Percentiles rank a stretch among this genome's conserved stretches.
Evolutionary conservation across 345 rosid species (phyloP).

Genomic region (Linum usitatissimum): DNA sequence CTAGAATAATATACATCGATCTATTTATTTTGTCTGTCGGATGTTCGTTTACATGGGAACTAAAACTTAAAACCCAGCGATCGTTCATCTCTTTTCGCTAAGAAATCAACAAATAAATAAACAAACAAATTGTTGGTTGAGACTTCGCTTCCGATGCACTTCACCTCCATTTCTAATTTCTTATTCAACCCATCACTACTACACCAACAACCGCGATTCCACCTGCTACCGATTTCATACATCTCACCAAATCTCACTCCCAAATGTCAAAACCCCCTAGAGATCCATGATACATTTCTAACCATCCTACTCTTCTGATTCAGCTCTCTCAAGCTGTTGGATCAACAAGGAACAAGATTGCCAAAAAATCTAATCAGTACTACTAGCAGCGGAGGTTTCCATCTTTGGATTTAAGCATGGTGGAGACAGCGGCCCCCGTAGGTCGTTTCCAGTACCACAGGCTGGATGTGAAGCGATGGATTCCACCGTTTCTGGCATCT

Average conservation of each 20-base stretch:
- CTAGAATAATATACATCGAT: too few species aligned
- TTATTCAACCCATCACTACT: slow-evolving; percentile 1
- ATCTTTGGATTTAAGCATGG: slow-evolving; percentile 23
- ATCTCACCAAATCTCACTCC: slow-evolving; percentile 15
- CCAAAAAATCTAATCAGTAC: not conserved
- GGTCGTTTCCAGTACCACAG: slow-evolving; percentile 42
- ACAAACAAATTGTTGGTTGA: not conserved
- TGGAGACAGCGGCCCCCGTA: slow-evolving; percentile 33
- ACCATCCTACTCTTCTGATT: not conserved
- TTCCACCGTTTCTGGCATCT: slow-evolving; percentile 46
- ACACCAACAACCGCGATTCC: slow-evolving; percentile 7
- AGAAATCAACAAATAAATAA: too few species aligned
- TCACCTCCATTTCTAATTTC: not conserved
- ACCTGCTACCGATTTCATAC: slow-evolving; percentile 24
- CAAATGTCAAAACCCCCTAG: not conserved
- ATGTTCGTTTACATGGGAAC: too few species aligned
- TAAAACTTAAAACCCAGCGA: too few species aligned
- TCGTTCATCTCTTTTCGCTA: too few species aligned
- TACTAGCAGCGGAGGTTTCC: not conserved
- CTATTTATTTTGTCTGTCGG: too few species aligned
- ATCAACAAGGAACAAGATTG: not conserved
- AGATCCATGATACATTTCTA: not conserved
- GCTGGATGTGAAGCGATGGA: slow-evolving; percentile 46
- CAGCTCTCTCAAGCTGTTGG: not conserved
- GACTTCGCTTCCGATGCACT: slow-evolving; percentile 25